These are phyloP conservation scores for Colletotrichum sp. DNA, from an alignment of 2,329 filamentous ascomycete species.

Conservation along the genomic window DNA sequence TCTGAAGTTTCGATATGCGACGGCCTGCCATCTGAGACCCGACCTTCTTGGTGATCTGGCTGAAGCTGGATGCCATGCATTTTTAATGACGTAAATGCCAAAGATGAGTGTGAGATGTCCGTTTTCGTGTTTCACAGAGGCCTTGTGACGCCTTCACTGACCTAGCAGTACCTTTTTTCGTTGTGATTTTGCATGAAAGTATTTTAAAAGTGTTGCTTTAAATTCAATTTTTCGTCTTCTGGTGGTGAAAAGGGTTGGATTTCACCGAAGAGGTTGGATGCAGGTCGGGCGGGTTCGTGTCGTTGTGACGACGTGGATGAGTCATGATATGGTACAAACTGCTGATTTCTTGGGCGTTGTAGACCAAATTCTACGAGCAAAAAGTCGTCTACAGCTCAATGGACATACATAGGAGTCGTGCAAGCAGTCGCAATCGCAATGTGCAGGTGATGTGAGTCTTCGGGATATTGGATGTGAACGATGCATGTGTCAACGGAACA, in stretches of 20 bases:
- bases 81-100: neutral
- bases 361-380: neutral
- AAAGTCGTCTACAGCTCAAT: neutral
- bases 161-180: rapidly evolving
- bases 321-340: neutral
- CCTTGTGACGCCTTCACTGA: neutral
- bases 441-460: neutral
- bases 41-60: neutral
- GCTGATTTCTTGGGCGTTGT: neutral
- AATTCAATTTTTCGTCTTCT: neutral
- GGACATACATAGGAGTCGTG: neutral
- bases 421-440: rapidly evolving
- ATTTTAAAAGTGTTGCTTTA: rapidly evolving
- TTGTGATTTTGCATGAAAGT: neutral
- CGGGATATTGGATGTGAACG: neutral
- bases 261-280: neutral
- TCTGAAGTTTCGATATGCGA: neutral
- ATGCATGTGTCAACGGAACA: neutral
- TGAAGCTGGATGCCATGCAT: neutral
- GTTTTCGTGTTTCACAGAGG: neutral
- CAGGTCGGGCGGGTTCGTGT: neutral
- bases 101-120: neutral
- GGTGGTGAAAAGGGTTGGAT: neutral
- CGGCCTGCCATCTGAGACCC: neutral
- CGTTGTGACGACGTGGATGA: neutral